A percentile compares a stretch with the other conserved stretches of the same genome.
Evolutionary conservation across 768 basidiomycete species (phyloP).

Genomic region (Tylopilus sp.): DNA sequence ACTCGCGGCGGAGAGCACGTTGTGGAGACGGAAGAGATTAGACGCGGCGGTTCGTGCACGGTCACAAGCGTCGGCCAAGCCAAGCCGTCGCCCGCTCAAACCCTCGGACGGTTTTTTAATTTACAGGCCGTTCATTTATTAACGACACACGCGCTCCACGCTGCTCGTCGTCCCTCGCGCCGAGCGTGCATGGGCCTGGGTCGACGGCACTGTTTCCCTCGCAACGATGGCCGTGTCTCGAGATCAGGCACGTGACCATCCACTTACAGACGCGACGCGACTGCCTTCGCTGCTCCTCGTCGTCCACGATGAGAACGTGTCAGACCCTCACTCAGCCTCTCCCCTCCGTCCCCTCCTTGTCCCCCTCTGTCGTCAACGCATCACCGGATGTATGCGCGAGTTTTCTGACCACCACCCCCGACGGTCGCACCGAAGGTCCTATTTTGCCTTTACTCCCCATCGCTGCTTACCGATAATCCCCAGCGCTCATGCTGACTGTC

Average conservation of each 20-base stretch:
- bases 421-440: constrained; percentile 66
- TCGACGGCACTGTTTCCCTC: constrained; percentile 6
- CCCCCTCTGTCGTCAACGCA: constrained; percentile 6
- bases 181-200: constrained; percentile 4
- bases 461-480: background rate
- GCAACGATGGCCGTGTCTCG: constrained; percentile 8
- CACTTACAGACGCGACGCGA: constrained; percentile 8
- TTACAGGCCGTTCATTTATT: constrained; percentile 1
- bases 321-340: constrained; percentile 30
- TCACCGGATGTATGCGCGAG: constrained; percentile 63
- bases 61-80: background rate
- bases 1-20: constrained; percentile 8
- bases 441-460: background rate
- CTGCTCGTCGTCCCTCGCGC: constrained; percentile 10
- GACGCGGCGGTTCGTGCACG: constrained; percentile 11
- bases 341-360: constrained; percentile 21
- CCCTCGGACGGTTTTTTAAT: background rate
- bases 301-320: constrained; percentile 17
- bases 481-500: constrained; percentile 55
- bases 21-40: constrained; percentile 18
- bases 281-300: background rate
- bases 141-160: constrained; percentile 3
- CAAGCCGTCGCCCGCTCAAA: background rate
- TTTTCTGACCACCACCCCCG: constrained; percentile 52
- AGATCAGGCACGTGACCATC: constrained; percentile 9